Percentiles rank a stretch among this genome's conserved stretches.
These are phyloP conservation scores for Suhomyces panamericanus DNA, from an alignment of 1,139 yeast species.

Conservation along the genomic window DNA sequence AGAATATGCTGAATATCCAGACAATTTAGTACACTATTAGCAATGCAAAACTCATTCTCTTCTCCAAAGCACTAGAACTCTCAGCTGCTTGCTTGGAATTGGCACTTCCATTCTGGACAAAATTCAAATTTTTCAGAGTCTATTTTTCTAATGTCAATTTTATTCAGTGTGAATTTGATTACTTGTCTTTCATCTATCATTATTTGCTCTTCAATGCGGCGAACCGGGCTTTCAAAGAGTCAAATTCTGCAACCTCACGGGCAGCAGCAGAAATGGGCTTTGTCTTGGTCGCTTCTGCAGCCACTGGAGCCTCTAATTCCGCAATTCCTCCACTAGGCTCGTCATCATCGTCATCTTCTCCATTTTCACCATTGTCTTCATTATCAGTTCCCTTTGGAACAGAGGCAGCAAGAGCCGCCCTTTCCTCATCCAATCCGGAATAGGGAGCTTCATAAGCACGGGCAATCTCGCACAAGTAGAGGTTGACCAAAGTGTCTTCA, in stretches of 20 bases:
- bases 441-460: slow-evolving; percentile 76
- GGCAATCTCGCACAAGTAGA: slow-evolving; percentile 80
- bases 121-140: neutral
- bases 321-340: slow-evolving; percentile 15
- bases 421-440: slow-evolving; percentile 51
- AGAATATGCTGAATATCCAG: no score
- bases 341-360: slow-evolving; percentile 19
- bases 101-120: no score
- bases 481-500: slow-evolving; percentile 57
- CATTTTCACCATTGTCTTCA: slow-evolving; percentile 1
- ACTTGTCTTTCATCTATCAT: neutral
- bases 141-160: no score
- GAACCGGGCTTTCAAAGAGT: slow-evolving; percentile 45
- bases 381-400: slow-evolving; percentile 11
- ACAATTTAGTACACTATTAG: no score
- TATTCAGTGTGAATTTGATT: no score
- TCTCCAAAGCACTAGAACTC: no score
- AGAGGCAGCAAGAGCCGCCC: slow-evolving; percentile 21
- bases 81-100: no score
- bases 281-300: slow-evolving; percentile 16
- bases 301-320: slow-evolving; percentile 20
- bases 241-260: slow-evolving; percentile 32
- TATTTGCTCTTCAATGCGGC: slow-evolving; percentile 43
- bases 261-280: slow-evolving; percentile 13
- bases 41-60: no score